Conservation (phyloP, 169 alveolate species). For the Eimeria falciformis region DNA sequence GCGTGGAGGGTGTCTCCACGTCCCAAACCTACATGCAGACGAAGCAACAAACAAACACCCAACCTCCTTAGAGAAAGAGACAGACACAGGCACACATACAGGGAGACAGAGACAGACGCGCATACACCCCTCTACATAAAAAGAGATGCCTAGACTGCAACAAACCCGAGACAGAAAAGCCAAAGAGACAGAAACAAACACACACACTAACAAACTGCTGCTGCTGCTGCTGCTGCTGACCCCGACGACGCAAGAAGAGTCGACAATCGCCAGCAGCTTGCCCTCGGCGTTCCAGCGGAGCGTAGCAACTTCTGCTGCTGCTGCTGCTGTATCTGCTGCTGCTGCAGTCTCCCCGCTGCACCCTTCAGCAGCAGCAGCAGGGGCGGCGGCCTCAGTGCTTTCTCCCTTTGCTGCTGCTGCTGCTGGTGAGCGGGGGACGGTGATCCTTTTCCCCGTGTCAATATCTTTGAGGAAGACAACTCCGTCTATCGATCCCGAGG, state of each 20-base stretch:
- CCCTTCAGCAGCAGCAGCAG: neutral
- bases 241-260: conserved; percentile 54
- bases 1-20: neutral
- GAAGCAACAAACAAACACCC: too few relatives aligned
- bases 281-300: conserved; percentile 31
- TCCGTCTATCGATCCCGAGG: conserved; percentile 62
- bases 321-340: conserved; percentile 13
- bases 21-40: conserved; percentile 41
- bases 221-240: conserved; percentile 12
- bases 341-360: neutral
- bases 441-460: neutral
- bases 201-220: too few relatives aligned
- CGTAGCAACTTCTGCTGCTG: conserved; percentile 64
- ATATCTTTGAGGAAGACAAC: neutral
- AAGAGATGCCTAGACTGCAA: neutral
- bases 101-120: neutral
- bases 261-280: conserved; percentile 54
- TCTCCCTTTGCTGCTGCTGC: conserved; percentile 16
- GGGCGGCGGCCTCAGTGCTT: neutral
- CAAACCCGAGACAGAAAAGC: neutral
- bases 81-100: neutral
- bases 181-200: too few relatives aligned
- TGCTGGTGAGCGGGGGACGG: neutral
- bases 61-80: neutral
- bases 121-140: neutral